A percentile compares a stretch with the other conserved stretches of the same genome.
These are phyloP conservation scores for Aspergillus pseudotamarii DNA, from an alignment of 2,329 filamentous ascomycete genomes.

Conservation along the genomic window DNA sequence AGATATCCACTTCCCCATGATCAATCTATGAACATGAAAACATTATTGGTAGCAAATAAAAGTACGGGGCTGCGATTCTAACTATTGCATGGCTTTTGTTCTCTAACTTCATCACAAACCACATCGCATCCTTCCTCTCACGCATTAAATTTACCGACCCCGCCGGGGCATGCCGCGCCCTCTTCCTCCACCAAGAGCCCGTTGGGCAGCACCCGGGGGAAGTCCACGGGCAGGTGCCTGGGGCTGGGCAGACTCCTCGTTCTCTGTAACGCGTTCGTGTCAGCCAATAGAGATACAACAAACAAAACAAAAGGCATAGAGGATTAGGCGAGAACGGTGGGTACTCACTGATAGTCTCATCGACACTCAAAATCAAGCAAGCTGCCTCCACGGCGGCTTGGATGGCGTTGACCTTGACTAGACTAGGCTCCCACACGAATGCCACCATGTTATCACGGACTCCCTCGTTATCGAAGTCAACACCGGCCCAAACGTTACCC, in stretches of 20 bases:
- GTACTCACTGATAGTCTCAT: slow-evolving; percentile 86
- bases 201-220: slow-evolving; percentile 81
- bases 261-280: slow-evolving; percentile 53
- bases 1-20: not conserved
- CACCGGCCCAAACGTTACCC: slow-evolving; percentile 90
- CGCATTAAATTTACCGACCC: slow-evolving; percentile 24
- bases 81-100: slow-evolving; percentile 15
- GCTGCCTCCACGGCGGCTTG: slow-evolving; percentile 94
- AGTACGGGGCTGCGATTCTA: slow-evolving; percentile 13
- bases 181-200: slow-evolving; percentile 80
- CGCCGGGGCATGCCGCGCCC: slow-evolving; percentile 80
- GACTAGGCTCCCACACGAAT: slow-evolving; percentile 95
- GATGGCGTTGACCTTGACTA: slow-evolving; percentile 96
- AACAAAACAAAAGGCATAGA: not conserved
- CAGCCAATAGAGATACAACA: slow-evolving; percentile 16
- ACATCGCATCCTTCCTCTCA: slow-evolving; percentile 19
- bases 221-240: slow-evolving; percentile 77
- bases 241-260: slow-evolving; percentile 86
- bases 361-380: slow-evolving; percentile 92
- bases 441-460: slow-evolving; percentile 91
- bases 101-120: slow-evolving; percentile 12
- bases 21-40: slow-evolving; percentile 5
- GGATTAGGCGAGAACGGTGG: not conserved
- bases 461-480: slow-evolving; percentile 91
- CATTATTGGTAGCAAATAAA: not conserved